Percentiles rank a stretch among this genome's conserved stretches.
Conservation (phyloP, 306 rosid genomes). For the Alnus glutinosa region DNA sequence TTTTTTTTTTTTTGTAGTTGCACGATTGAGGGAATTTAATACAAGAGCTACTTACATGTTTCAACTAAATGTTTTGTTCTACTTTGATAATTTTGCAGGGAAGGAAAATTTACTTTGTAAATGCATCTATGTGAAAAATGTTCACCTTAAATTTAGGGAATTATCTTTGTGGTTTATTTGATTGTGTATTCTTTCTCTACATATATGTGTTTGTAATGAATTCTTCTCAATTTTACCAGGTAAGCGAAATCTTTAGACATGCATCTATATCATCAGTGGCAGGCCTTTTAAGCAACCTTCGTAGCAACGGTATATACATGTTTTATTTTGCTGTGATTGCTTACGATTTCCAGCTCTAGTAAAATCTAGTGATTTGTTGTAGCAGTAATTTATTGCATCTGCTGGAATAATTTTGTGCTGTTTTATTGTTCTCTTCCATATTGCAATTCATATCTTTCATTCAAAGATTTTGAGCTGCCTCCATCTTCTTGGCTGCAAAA, state of each 20-base stretch:
- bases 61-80: not conserved
- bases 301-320: conserved; percentile 63
- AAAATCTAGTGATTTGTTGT: not conserved
- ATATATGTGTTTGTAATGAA: conserved; percentile 22
- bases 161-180: not conserved
- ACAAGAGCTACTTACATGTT: not conserved
- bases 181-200: conserved; percentile 9
- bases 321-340: conserved; percentile 16
- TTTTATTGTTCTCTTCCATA: not conserved
- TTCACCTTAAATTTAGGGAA: not conserved
- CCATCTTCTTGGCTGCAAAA: not conserved
- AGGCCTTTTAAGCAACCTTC: conserved; percentile 71
- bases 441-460: not conserved
- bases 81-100: not conserved
- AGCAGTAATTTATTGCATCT: not conserved
- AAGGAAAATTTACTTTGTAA: not conserved
- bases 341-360: not conserved
- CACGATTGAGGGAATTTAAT: not conserved
- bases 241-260: conserved; percentile 72
- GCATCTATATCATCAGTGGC: conserved; percentile 68
- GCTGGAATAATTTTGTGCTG: conserved; percentile 1
- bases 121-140: not conserved
- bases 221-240: conserved; percentile 47
- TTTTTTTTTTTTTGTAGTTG: not conserved
- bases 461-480: not conserved